These are phyloP conservation scores for Sarocladiaceae sp. DNA, from an alignment of 2,329 filamentous ascomycete genomes.

Conservation along the genomic window DNA sequence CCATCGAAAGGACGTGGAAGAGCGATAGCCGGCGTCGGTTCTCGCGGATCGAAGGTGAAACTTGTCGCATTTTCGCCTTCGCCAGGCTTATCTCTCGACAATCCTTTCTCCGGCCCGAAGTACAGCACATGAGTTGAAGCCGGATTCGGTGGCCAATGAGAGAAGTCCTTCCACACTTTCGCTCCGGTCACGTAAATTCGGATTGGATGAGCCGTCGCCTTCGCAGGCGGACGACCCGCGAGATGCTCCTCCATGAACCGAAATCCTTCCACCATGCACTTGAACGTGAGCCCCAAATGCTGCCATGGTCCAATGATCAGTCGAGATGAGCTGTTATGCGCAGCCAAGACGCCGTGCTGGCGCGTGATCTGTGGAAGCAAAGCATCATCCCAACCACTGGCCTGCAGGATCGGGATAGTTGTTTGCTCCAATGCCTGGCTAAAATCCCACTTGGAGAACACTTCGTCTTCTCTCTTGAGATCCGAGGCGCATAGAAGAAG, in stretches of 20 bases:
- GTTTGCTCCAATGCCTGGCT: not conserved
- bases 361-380: not conserved
- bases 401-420: not conserved
- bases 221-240: not conserved
- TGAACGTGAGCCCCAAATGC: not conserved
- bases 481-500: not conserved
- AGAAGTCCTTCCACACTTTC: not conserved
- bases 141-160: not conserved
- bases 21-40: slow-evolving; percentile 19
- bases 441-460: not conserved
- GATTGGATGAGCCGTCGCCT: not conserved
- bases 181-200: not conserved
- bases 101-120: not conserved
- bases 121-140: not conserved
- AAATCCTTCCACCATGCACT: not conserved
- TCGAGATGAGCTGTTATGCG: not conserved
- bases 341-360: not conserved
- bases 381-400: not conserved
- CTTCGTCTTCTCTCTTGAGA: not conserved
- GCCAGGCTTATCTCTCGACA: not conserved
- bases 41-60: slow-evolving; percentile 19
- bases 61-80: not conserved
- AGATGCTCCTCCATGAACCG: not conserved
- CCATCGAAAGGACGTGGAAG: slow-evolving; percentile 11
- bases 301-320: not conserved